Evolutionary conservation across 2,329 filamentous ascomycete species (phyloP), one percentile per base, ranked within the genome.

Genomic region (Fusarium vanettenii): DNA sequence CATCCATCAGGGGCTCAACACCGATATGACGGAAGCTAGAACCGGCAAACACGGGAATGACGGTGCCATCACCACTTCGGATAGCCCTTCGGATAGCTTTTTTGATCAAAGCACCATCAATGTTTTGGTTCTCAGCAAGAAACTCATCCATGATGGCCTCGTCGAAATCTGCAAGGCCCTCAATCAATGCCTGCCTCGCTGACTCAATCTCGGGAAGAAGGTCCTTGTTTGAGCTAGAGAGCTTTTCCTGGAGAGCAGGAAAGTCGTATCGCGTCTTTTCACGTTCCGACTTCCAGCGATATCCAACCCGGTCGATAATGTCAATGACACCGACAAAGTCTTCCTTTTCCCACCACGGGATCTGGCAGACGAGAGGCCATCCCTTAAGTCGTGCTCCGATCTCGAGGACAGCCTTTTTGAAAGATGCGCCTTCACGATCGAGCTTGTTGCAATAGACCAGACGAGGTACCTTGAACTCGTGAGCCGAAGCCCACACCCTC

Each of bases 11-110:
- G 31, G 95, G 95, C 81, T 98, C 95, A 5, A 98, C 95, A 9
- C 97, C 97, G 71, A 98, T 94, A 75, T 98, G 98, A 48, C 93
- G 91, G 83, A 98, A 95, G 82, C 95, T 98, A 6, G 96, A 95
- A 3, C 96, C 96, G 1, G 94, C 94, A 82, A 98, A 97, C 0
- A 98, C 89, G 1, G 96, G 96, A 50, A 97, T 93, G 20, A 97
- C 86, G n/a, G 85, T 86, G 60, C 94, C 95, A 11, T 92, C 89
- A 1, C 92, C 90, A 56, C 87, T 86, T 7, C 92, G 86, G 7
- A 97, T 90, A 43, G 92, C 92, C 55, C 92, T 89, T 37, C 95
- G 91, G 35, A 99, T 89, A 71, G 93, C 94, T 63, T 91, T 87
- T 70, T 92, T 91, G 70, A 98, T 91, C 48, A 92, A 87, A 20